Conservation (phyloP, 768 basidiomycete genomes). For the Guyanaporus albipodus region DNA sequence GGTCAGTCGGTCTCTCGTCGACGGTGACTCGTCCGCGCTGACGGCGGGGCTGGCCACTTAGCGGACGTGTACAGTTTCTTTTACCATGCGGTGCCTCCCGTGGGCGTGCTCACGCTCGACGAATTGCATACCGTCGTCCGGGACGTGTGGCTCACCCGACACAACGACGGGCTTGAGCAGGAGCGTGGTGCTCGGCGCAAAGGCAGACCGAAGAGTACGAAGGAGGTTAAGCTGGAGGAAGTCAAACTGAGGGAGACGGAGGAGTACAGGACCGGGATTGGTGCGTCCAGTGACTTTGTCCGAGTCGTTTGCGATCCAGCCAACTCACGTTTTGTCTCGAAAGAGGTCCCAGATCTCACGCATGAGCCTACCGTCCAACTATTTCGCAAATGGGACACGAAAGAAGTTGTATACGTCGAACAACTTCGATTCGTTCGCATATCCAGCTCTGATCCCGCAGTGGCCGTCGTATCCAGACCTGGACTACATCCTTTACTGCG, state of each 20-base stretch:
- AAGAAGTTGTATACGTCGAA: conserved; percentile 65
- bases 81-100: conserved; percentile 63
- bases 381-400: conserved; percentile 77
- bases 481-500: conserved; percentile 51
- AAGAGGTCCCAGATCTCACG: conserved; percentile 80
- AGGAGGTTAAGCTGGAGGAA: conserved; percentile 66
- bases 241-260: conserved; percentile 65
- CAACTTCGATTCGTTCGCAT: conserved; percentile 75
- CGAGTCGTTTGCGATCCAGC: background rate
- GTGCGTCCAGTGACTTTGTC: conserved; percentile 41
- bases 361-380: conserved; percentile 64
- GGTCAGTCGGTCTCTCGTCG: conserved; percentile 34
- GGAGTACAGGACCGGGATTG: conserved; percentile 76
- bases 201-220: conserved; percentile 71
- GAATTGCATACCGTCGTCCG: conserved; percentile 63
- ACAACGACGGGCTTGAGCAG: conserved; percentile 59
- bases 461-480: conserved; percentile 50
- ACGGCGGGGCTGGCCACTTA: too few species aligned
- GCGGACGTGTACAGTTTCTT: conserved; percentile 76
- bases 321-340: background rate
- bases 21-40: too few species aligned
- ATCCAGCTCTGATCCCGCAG: conserved; percentile 49
- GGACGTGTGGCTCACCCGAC: conserved; percentile 70
- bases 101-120: conserved; percentile 51
- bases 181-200: conserved; percentile 62